Evolutionary conservation across 148 eudicot genomes (phyloP).

Genomic region (Rheum nobile): DNA sequence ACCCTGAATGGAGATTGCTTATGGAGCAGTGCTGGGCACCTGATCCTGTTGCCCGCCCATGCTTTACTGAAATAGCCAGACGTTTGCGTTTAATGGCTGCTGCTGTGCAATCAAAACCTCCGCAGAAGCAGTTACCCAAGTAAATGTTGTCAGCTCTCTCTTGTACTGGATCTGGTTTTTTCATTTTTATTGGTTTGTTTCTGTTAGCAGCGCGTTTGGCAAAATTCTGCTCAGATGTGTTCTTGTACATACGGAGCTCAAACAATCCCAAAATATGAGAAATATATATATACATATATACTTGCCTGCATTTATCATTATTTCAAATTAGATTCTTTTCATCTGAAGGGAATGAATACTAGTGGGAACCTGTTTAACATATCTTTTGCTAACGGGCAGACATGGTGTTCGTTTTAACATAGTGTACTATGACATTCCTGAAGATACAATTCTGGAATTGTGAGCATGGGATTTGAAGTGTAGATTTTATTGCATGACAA

Average conservation of each 20-base stretch:
- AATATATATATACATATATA: background rate
- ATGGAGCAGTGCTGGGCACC: slow-evolving; percentile 53
- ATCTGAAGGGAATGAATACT: background rate
- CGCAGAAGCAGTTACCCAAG: slow-evolving; percentile 5
- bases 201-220: background rate
- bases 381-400: background rate
- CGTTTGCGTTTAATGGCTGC: slow-evolving; percentile 27
- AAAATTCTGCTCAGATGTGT: background rate
- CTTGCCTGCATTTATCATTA: background rate
- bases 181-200: background rate
- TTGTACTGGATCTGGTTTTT: background rate
- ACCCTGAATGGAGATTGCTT: slow-evolving; percentile 32
- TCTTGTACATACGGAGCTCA: background rate
- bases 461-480: too few relatives aligned
- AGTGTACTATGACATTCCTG: too few relatives aligned
- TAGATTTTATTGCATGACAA: too few relatives aligned
- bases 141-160: background rate
- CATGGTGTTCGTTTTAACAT: too few relatives aligned
- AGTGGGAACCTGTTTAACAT: background rate
- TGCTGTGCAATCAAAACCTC: background rate
- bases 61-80: slow-evolving; percentile 34
- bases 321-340: background rate
- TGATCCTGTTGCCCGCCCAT: slow-evolving; percentile 30
- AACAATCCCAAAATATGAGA: background rate
- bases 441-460: background rate